phyloP scores from a whole-genome alignment of 805 yeast species.

The Candida maris region DNA sequence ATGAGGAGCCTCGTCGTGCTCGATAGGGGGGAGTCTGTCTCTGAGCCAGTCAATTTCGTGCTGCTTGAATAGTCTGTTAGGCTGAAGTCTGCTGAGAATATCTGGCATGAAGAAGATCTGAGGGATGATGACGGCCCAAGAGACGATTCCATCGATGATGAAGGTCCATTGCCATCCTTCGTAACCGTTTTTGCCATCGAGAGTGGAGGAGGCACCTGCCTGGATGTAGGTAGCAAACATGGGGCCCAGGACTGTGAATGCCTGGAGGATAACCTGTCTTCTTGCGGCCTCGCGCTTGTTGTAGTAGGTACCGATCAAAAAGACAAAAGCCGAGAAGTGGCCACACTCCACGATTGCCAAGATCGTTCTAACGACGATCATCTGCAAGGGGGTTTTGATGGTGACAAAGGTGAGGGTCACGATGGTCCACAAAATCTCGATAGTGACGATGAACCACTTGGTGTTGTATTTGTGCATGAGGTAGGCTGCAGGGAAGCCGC shows the following conservation, averaged over 20 bases:
- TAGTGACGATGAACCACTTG: conserved; percentile 46
- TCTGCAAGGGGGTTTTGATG: conserved; percentile 45
- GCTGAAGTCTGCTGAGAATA: conserved; percentile 27
- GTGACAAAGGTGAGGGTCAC: conserved; percentile 53
- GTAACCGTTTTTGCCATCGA: conserved; percentile 16
- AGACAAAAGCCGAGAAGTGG: conserved; percentile 57
- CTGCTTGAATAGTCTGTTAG: conserved; percentile 24
- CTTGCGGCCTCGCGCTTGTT: conserved; percentile 52
- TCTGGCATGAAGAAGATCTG: conserved; percentile 25
- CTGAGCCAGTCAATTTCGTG: conserved; percentile 13
- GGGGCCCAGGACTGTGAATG: conserved; percentile 58
- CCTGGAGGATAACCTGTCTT: conserved; percentile 56
- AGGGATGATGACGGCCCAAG: conserved; percentile 16
- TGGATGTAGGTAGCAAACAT: conserved; percentile 56
- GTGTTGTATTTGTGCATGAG: conserved; percentile 52
- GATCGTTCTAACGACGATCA: conserved; percentile 59
- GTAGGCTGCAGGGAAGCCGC: conserved; percentile 60
- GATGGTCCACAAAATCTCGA: conserved; percentile 65
- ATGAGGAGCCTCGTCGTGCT: conserved; percentile 7
- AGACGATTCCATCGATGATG: conserved; percentile 41
- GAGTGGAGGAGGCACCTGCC: conserved; percentile 31
- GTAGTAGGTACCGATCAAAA: conserved; percentile 55
- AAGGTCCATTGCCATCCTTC: conserved; percentile 53
- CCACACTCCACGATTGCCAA: conserved; percentile 67
- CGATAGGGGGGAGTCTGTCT: conserved; percentile 10